Percentiles rank a stretch among this genome's conserved stretches.
These are phyloP conservation scores for Lachnellula cervina DNA, from an alignment of 2,329 filamentous ascomycete genomes.

Conservation along the genomic window DNA sequence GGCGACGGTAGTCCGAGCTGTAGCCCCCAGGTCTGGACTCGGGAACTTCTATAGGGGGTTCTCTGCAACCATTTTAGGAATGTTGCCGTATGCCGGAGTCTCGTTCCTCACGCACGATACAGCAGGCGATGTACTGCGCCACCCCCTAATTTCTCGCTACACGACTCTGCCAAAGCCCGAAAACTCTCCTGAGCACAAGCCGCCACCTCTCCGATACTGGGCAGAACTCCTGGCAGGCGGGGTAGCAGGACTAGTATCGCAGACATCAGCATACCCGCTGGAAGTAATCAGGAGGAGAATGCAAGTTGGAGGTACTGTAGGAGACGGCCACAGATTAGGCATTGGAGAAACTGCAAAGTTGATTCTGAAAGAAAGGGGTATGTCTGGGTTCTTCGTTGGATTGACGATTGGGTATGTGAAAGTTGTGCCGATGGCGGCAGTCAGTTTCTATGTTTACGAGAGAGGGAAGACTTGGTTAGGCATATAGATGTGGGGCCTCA, in stretches of 20 bases:
- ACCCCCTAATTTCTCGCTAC: constrained; percentile 60
- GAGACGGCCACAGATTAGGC: constrained; percentile 74
- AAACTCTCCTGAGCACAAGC: constrained; percentile 53
- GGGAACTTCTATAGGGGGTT: constrained; percentile 96
- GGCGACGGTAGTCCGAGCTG: constrained; percentile 43
- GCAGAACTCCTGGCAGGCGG: constrained; percentile 84
- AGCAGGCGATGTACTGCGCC: constrained; percentile 75
- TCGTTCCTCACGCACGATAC: constrained; percentile 96
- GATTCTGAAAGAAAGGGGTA: constrained; percentile 72
- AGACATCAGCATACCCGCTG: constrained; percentile 88
- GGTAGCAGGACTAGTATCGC: constrained; percentile 79
- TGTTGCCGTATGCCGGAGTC: constrained; percentile 94
- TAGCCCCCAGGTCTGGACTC: constrained; percentile 62
- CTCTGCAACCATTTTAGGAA: constrained; percentile 81
- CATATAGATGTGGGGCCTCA: constrained; percentile 45
- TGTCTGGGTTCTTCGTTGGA: constrained; percentile 84
- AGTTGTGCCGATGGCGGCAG: constrained; percentile 81
- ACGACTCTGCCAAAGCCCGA: constrained; percentile 66
- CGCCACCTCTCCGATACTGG: constrained; percentile 72
- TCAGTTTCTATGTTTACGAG: constrained; percentile 63
- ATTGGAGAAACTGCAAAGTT: constrained; percentile 73
- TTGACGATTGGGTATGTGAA: constrained; percentile 94
- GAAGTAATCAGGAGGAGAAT: constrained; percentile 90
- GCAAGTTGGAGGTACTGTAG: constrained; percentile 93
- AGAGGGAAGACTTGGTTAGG: constrained; percentile 58